These are phyloP conservation scores for Trichoderma gamsii DNA, from an alignment of 495 filamentous ascomycete species.

Conservation along the genomic window DNA sequence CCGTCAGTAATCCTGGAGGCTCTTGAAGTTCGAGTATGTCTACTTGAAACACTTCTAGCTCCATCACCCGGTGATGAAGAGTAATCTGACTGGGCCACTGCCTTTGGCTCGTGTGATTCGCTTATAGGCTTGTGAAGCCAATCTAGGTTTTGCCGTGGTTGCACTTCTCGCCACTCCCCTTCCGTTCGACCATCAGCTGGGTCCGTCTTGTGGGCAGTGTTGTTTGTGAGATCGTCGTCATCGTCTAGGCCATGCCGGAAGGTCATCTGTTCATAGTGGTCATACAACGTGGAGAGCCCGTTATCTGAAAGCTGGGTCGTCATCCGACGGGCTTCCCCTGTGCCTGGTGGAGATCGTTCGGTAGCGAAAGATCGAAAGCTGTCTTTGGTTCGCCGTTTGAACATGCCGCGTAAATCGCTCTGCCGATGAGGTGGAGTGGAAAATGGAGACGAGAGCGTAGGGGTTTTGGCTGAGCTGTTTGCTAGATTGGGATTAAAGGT, in stretches of 20 bases:
- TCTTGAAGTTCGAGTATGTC: slow-evolving; percentile 45
- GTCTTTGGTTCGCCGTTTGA: slow-evolving; percentile 7
- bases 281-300: slow-evolving; percentile 40
- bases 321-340: not conserved
- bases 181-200: not conserved
- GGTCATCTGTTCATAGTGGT: slow-evolving; percentile 48
- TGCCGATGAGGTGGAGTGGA: not conserved
- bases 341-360: not conserved
- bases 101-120: not conserved
- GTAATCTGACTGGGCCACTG: not conserved
- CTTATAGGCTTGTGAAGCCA: slow-evolving; percentile 6
- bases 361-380: not conserved
- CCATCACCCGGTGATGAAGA: slow-evolving; percentile 28
- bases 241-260: slow-evolving; percentile 36
- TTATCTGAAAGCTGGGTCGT: slow-evolving; percentile 1
- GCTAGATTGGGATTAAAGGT: not conserved
- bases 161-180: slow-evolving; percentile 18
- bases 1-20: slow-evolving; percentile 40
- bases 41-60: slow-evolving; percentile 42
- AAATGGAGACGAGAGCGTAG: not conserved
- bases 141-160: slow-evolving; percentile 17
- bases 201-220: slow-evolving; percentile 6
- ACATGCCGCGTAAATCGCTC: slow-evolving; percentile 6
- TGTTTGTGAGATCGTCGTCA: slow-evolving; percentile 19
- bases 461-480: not conserved